Conservation (phyloP, 768 basidiomycete species). For the Sistotremastrum suecicum region DNA sequence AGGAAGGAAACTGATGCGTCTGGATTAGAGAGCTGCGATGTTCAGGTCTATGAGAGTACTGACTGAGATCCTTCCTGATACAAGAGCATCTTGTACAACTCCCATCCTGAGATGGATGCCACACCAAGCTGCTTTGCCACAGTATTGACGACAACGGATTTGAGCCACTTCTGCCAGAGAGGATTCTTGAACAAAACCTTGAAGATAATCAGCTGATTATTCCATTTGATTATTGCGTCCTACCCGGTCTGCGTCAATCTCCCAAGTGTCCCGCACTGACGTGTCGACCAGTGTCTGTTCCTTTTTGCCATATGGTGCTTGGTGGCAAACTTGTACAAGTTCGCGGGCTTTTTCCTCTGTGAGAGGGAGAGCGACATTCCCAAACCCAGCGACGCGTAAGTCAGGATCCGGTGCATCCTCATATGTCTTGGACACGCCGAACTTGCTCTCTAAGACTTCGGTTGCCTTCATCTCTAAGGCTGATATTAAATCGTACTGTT, state of each 20-base stretch:
- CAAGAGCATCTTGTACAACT: conserved; percentile 34
- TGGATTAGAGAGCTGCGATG: not conserved
- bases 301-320: conserved; percentile 33
- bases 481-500: too few species aligned
- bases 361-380: conserved; percentile 29
- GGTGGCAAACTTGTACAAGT: conserved; percentile 20
- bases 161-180: conserved; percentile 24
- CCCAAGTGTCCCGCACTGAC: conserved; percentile 35
- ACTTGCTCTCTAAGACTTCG: too few species aligned
- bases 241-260: conserved; percentile 26
- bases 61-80: conserved; percentile 37
- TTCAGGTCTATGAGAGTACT: conserved; percentile 8
- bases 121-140: conserved; percentile 27
- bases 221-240: not conserved
- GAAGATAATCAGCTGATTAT: too few species aligned
- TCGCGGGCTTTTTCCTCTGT: conserved; percentile 23
- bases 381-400: conserved; percentile 24
- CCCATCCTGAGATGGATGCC: conserved; percentile 15
- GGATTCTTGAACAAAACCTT: conserved; percentile 27
- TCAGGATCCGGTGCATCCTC: conserved; percentile 26
- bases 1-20: conserved; percentile 22
- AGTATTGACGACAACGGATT: conserved; percentile 13
- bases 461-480: too few species aligned
- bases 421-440: conserved; percentile 3
- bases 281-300: conserved; percentile 28